These are phyloP conservation scores for Aspergillus thermomutatus DNA, from an alignment of 2,329 filamentous ascomycete species.

Conservation along the genomic window DNA sequence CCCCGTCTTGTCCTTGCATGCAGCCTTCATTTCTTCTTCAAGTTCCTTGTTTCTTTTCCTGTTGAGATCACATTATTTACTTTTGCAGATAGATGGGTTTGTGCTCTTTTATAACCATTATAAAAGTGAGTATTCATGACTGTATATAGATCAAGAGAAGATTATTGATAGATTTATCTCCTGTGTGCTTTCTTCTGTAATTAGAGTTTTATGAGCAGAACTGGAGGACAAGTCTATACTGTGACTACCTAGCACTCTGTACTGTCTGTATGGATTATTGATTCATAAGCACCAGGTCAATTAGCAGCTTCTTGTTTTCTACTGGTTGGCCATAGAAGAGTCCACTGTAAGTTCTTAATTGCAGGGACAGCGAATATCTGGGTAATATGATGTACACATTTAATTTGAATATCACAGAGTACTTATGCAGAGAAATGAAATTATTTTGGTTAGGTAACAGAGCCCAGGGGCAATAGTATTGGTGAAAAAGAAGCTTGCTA, in stretches of 20 bases:
- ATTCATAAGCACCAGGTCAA: neutral
- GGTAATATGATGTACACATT: too few species aligned
- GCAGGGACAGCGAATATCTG: too few species aligned
- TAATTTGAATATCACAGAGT: too few species aligned
- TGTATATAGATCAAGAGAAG: neutral
- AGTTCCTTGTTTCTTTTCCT: neutral
- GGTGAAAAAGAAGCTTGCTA: too few species aligned
- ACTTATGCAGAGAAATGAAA: too few species aligned
- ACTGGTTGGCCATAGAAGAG: neutral
- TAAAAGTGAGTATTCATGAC: neutral
- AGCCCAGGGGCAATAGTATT: too few species aligned
- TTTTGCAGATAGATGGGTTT: neutral
- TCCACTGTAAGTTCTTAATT: too few species aligned
- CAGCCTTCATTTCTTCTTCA: neutral
- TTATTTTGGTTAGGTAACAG: too few species aligned
- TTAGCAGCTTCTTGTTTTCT: neutral
- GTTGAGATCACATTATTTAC: neutral
- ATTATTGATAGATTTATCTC: neutral
- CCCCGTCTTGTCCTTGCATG: neutral
- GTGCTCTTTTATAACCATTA: neutral
- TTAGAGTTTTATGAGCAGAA: neutral
- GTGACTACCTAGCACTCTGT: neutral
- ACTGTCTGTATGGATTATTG: neutral
- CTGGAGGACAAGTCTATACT: neutral
- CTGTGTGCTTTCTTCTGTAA: neutral